Percentiles rank a stretch among this genome's conserved stretches.
Conservation (phyloP, 768 basidiomycete genomes). For the Rubroboletus pulcherrimus region DNA sequence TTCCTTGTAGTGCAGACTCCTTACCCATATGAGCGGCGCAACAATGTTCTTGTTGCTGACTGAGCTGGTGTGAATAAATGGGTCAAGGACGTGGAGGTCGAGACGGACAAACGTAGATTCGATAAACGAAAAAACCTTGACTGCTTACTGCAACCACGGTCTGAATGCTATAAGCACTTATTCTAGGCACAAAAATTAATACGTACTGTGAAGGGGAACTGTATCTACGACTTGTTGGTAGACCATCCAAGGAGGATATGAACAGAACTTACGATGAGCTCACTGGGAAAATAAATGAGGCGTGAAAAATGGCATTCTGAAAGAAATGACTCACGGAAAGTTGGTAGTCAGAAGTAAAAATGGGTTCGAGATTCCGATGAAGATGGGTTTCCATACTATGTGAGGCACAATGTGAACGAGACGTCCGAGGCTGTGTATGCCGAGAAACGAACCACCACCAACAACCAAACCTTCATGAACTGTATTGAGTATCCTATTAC, state of each 20-base stretch:
- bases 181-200: not conserved
- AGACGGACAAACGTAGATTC: conserved; percentile 13
- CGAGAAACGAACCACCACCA: conserved; percentile 7
- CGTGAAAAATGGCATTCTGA: no score
- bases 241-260: not conserved
- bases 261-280: not conserved
- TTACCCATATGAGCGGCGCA: conserved; percentile 2
- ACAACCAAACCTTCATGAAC: conserved; percentile 12
- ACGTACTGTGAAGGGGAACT: conserved; percentile 1
- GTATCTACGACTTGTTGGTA: conserved; percentile 1
- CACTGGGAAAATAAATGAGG: not conserved
- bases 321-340: conserved; percentile 1
- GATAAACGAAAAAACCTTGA: conserved; percentile 13
- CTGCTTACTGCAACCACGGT: not conserved
- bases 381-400: not conserved
- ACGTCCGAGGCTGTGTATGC: not conserved
- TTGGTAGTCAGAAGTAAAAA: no score
- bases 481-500: conserved; percentile 7
- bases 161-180: conserved; percentile 1
- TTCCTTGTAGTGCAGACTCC: not conserved
- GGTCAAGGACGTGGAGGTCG: not conserved
- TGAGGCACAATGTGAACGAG: not conserved
- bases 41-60: conserved; percentile 4
- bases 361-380: no score
- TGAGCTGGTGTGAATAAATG: not conserved